A percentile compares a stretch with the other conserved stretches of the same genome.
Evolutionary conservation across 257 asterid genomes (phyloP).

Genomic region (Solanum chmielewskii): DNA sequence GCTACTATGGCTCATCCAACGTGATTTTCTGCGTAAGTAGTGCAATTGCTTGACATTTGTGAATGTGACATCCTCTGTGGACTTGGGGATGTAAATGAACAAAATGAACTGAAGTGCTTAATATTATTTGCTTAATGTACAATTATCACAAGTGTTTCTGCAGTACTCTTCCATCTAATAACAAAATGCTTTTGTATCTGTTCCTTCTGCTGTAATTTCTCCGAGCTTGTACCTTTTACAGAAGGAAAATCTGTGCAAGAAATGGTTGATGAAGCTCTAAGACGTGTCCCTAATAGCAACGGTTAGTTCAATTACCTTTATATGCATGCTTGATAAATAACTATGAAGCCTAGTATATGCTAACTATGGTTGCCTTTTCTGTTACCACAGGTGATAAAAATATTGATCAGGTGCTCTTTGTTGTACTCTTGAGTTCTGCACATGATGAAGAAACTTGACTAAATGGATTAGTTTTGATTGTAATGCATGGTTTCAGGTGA

Average conservation of each 20-base stretch:
- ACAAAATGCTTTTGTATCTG: not conserved
- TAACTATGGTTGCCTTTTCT: constrained; percentile 14
- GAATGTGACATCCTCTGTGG: not conserved
- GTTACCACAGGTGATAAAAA: constrained; percentile 66
- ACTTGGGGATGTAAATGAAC: not conserved
- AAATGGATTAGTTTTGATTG: not conserved
- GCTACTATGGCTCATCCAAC: constrained; percentile 96
- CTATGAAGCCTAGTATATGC: not conserved
- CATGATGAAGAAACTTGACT: not conserved
- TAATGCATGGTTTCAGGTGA: constrained; percentile 46
- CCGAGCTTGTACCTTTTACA: constrained; percentile 10
- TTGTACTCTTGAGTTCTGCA: not conserved
- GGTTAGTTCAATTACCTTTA: constrained; percentile 41
- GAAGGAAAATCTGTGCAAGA: constrained; percentile 97
- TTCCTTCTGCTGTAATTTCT: not conserved
- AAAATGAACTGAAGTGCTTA: not conserved
- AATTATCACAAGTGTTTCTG: not conserved
- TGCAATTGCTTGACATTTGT: not conserved
- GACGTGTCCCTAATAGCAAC: constrained; percentile 62
- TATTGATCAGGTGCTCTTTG: constrained; percentile 59
- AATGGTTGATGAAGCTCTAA: constrained; percentile 93
- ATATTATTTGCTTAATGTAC: not conserved
- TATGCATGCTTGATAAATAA: not conserved
- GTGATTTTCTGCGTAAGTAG: constrained; percentile 89
- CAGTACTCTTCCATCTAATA: not conserved